Base-by-base conservation (phyloP, 2,329 filamentous ascomycete species). In the Arthrinium phaeospermum region DNA sequence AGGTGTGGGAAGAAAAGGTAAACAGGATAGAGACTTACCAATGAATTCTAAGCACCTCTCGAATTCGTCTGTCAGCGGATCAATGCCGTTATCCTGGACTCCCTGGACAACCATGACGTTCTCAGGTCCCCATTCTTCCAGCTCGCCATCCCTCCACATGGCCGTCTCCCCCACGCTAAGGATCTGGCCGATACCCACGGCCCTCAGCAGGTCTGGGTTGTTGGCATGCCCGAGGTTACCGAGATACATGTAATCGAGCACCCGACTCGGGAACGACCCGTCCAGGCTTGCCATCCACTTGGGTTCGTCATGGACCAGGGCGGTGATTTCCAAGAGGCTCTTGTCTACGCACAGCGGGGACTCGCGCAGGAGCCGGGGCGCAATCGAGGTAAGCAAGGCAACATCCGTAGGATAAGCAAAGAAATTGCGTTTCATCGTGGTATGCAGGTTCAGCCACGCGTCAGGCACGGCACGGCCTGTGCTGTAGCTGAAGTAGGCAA, bases 11-110 rank as follows among this genome's bases (percentile, higher is more conserved):
- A 45, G 13, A 16, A 27, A 57, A 34, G 8, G 16, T 4, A 61
- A 37, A 30, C 24, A 30, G 24, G 13, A 14, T 45, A 14, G 53
- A 70, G 70, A 86, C 93, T 82, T 85, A 98, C 96, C 93, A 81
- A 99, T 98, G 78, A 98, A 99, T 41, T 93, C 91, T 67, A 99
- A 86, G 79, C 96, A 98, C 51, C 92, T 88, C 76, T 91, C 89
- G 82, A 98, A 97, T 76, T 98, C 93, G 46, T 93, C 90, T 45
- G 92, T 97, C 77, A 99, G 84, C 5, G 95, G 93, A 82, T 99
- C 96, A 74, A 98, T 96, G 5, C 96, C 96, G 79, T 99, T 99
- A 79, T 99, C 96, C 80, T 98, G 96, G 7, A 99, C 94, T 19
- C 92, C 90, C 79, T 96, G 91, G 46, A 99, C 89, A 77, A 92